Evolutionary conservation across 192 early-diverging fungal species (phyloP), one percentile per base, ranked within the genome.

Genomic region (Dimargaris cristalligena): DNA sequence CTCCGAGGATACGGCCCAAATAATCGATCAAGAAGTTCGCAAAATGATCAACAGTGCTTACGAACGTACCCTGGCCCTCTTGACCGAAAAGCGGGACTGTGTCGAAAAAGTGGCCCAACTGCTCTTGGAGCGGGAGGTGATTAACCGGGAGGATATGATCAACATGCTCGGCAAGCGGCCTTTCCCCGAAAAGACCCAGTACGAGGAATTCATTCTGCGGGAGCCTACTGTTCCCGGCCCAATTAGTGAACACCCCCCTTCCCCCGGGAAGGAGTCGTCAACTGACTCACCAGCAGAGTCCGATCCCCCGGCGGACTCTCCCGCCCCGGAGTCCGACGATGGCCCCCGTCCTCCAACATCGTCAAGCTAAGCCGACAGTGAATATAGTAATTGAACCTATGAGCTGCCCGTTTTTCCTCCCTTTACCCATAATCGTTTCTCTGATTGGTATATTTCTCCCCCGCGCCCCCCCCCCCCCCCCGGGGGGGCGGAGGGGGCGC

Each of bases 121-220:
- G 61, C 70, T 99, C 71, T 74, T 99, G 64, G 85, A 93, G 72
- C 96, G 95, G 79, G 96, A 99, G 72, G 94, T 99, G 32, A 70
- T 97, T 58, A 87, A 87, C 30, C 81, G 93, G 44, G 94, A 97
- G 60, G 96, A 99, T 62, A 95, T 99, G 91, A 79, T 92, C 48
- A 69, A 74, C 25, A 61, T 96, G 44, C 69, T 99, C 55, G 96
- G 96, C 41, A 83, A 75, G 67, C 79, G 87, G 2, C 87, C 87
- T 22, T 89, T 89, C 72, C 72, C 73, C 56, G 85, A 89, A 35
- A 81, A 81, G 63, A 74, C 77, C 31, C 75, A 77, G 61, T 83
- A 77, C 60, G 84, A 86, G 64, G 81, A 83, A 61, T 83, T 80
- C 71, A 72, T 85, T 25, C 58, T 76, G 4, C 68, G 67, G 35